Conservation (phyloP, 176 grass and related monocot species). For the Raddia distichophylla region DNA sequence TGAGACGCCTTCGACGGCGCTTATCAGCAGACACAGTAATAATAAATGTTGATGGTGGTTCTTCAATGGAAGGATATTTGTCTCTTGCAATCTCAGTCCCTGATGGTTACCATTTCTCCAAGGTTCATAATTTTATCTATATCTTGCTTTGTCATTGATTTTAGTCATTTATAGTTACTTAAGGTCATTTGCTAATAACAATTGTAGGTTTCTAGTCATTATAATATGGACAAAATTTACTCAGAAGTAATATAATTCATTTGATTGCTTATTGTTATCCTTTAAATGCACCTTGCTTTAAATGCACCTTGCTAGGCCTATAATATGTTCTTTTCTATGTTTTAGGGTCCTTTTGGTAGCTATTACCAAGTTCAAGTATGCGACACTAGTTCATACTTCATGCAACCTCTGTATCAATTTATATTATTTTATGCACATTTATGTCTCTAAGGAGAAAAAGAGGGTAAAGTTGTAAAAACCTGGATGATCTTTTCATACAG, state of each 20-base stretch:
- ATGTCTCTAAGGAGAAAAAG: background rate
- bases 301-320: conserved; percentile 15
- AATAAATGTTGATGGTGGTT: conserved; percentile 83
- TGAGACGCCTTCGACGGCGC: conserved; percentile 72
- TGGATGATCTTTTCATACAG: background rate
- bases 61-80: conserved; percentile 74
- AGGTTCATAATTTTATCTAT: conserved; percentile 57
- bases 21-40: conserved; percentile 78
- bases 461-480: background rate
- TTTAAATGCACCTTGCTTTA: conserved; percentile 6
- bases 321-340: background rate
- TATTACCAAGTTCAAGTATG: background rate
- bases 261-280: background rate
- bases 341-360: background rate
- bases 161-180: conserved; percentile 5
- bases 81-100: conserved; percentile 79
- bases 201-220: background rate
- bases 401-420: background rate
- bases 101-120: conserved; percentile 97
- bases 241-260: background rate
- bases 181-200: background rate
- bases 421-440: conserved; percentile 2
- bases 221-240: conserved; percentile 2
- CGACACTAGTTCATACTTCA: background rate
- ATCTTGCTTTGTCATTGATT: conserved; percentile 30